Evolutionary conservation across 768 basidiomycete genomes (phyloP).

Genomic region (Hypsizygus marmoreus): DNA sequence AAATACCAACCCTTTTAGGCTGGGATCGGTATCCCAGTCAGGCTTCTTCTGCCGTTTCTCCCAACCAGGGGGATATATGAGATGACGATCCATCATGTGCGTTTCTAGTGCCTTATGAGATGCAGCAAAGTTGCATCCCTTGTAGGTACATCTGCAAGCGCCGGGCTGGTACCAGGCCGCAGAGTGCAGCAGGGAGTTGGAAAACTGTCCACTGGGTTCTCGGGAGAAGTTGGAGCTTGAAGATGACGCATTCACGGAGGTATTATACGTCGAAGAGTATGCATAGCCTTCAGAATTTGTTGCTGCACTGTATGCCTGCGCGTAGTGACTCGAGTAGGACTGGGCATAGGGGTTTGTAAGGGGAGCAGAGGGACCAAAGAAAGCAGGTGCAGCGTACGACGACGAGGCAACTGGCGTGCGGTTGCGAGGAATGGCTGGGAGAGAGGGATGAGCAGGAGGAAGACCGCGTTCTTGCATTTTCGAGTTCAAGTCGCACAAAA

Average conservation of each 20-base stretch:
- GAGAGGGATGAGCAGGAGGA: conserved; percentile 6
- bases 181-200: conserved; percentile 3
- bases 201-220: neutral
- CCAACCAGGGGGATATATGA: conserved; percentile 80
- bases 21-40: conserved; percentile 85
- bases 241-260: neutral
- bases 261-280: conserved; percentile 1
- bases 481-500: conserved; percentile 1
- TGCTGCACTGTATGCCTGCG: conserved; percentile 17
- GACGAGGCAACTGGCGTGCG: too few relatives aligned
- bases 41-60: conserved; percentile 50
- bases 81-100: conserved; percentile 91
- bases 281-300: conserved; percentile 4
- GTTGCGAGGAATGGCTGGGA: conserved; percentile 5
- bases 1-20: conserved; percentile 66
- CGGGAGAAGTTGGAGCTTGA: too few relatives aligned
- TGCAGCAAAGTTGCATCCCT: conserved; percentile 68
- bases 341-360: conserved; percentile 9
- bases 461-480: neutral
- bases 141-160: conserved; percentile 57
- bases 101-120: conserved; percentile 70
- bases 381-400: too few relatives aligned
- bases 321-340: conserved; percentile 22
- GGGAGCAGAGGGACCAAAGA: too few relatives aligned
- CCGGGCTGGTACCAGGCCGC: conserved; percentile 67